phyloP scores from a whole-genome alignment of 1,284 basidiomycete species.

The Rhodotorula sp. region DNA sequence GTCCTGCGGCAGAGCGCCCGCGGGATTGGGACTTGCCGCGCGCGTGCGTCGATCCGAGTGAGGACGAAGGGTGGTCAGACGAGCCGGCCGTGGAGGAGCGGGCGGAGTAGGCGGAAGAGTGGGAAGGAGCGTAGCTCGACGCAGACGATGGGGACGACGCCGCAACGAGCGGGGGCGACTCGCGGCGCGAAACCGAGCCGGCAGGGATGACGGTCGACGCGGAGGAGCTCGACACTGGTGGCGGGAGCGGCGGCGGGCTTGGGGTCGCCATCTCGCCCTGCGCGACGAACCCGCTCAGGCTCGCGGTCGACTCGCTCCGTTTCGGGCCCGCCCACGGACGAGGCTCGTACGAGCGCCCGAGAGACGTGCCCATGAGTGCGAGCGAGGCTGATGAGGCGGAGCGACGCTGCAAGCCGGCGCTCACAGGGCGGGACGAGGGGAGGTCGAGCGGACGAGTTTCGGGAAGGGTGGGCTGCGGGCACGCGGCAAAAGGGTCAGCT shows the following conservation, averaged over 20 bases:
- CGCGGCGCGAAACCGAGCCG: not conserved
- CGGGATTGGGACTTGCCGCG: not conserved
- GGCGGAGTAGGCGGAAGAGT: conserved; percentile 5
- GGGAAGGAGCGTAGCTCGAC: not conserved
- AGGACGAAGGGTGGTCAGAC: conserved; percentile 10
- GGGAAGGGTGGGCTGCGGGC: conserved; percentile 3
- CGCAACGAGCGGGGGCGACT: not conserved
- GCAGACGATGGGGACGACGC: conserved; percentile 3
- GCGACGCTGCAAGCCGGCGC: conserved; percentile 1
- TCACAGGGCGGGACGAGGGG: not conserved
- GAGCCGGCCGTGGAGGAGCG: conserved; percentile 21
- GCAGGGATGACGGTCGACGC: conserved; percentile 8
- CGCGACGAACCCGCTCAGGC: conserved; percentile 19
- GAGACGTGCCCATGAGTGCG: conserved; percentile 25
- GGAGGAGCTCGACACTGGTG: conserved; percentile 1
- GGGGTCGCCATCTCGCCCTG: conserved; percentile 7
- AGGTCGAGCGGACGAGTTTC: conserved; percentile 2
- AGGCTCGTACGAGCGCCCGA: conserved; percentile 7
- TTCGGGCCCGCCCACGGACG: not conserved
- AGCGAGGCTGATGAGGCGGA: conserved; percentile 27
- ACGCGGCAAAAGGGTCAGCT: not conserved
- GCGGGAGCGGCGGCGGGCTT: not conserved
- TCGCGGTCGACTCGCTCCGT: conserved; percentile 9
- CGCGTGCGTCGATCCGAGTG: conserved; percentile 9
- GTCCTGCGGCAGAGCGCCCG: not conserved